These are phyloP conservation scores for Chlamydomonas applanata DNA, from an alignment of 139 green algal genomes.

Conservation along the genomic window DNA sequence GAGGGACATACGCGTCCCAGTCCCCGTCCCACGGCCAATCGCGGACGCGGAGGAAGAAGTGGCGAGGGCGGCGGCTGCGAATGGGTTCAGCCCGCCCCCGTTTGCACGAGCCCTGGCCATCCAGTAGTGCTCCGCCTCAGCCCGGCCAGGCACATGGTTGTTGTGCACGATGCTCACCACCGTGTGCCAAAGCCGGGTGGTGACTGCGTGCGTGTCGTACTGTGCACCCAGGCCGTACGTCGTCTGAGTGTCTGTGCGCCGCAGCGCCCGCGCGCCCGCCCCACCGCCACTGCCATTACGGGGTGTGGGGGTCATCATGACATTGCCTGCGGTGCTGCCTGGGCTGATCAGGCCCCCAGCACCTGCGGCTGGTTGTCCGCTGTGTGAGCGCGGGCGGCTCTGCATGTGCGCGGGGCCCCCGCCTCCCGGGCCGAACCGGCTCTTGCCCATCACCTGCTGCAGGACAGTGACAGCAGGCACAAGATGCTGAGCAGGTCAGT, in stretches of 20 bases:
- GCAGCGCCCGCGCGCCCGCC: background rate
- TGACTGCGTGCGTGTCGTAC: background rate
- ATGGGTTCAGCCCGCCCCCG: too few species aligned
- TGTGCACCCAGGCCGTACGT: background rate
- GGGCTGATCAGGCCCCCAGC: too few species aligned
- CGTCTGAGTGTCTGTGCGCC: background rate
- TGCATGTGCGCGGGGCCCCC: too few species aligned
- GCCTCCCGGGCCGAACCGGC: background rate
- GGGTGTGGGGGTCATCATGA: too few species aligned
- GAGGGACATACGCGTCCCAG: background rate
- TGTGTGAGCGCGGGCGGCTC: too few species aligned
- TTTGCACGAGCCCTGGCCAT: too few species aligned
- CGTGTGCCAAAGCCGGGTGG: constrained; percentile 10
- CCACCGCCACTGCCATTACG: too few species aligned
- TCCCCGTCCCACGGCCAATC: background rate
- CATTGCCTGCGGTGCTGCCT: too few species aligned
- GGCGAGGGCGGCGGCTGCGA: too few species aligned
- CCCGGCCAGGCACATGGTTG: background rate
- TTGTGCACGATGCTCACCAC: constrained; percentile 7
- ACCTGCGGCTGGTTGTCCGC: too few species aligned
- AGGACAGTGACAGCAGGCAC: background rate
- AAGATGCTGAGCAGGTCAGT: too few species aligned
- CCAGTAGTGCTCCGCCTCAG: background rate
- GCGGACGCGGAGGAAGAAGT: too few species aligned
- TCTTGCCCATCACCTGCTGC: background rate